Percentiles rank a stretch among this genome's conserved stretches.
phyloP scores from a whole-genome alignment of 768 basidiomycete species.

The Tephrocybe sp. region DNA sequence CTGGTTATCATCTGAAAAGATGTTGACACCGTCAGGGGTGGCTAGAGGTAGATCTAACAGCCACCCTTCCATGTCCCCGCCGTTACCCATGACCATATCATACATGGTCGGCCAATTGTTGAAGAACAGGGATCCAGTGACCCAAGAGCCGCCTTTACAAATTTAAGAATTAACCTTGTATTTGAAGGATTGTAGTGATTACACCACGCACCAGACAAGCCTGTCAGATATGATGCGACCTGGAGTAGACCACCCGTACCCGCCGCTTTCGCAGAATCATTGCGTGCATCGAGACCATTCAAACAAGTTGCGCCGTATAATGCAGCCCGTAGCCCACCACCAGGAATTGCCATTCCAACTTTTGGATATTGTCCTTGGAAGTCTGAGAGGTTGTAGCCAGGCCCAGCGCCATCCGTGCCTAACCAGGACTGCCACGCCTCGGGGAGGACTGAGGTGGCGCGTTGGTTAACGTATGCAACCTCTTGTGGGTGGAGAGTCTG shows the following conservation, averaged over 20 bases:
- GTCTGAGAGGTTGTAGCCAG: slow-evolving; percentile 51
- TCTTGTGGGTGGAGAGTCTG: slow-evolving; percentile 55
- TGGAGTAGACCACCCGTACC: slow-evolving; percentile 73
- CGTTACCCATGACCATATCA: slow-evolving; percentile 62
- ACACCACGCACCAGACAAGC: slow-evolving; percentile 53
- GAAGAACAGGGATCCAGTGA: slow-evolving; percentile 59
- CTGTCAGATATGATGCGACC: slow-evolving; percentile 67
- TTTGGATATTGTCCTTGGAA: slow-evolving; percentile 46
- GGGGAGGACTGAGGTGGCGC: slow-evolving; percentile 40
- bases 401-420: slow-evolving; percentile 47
- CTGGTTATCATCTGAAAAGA: slow-evolving; percentile 47
- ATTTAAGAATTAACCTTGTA: neutral
- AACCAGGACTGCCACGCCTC: slow-evolving; percentile 62
- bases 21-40: slow-evolving; percentile 50
- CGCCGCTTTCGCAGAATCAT: slow-evolving; percentile 50
- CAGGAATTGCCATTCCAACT: slow-evolving; percentile 67
- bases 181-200: neutral
- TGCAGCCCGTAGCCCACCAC: slow-evolving; percentile 70
- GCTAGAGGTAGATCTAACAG: slow-evolving; percentile 55
- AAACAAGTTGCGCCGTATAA: slow-evolving; percentile 64
- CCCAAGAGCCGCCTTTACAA: slow-evolving; percentile 62
- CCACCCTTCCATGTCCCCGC: slow-evolving; percentile 49
- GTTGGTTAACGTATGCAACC: slow-evolving; percentile 41
- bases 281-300: slow-evolving; percentile 60
- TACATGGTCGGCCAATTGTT: slow-evolving; percentile 62